phyloP scores from a whole-genome alignment of 2,329 filamentous ascomycete genomes.

The Paraphoma sp. region DNA sequence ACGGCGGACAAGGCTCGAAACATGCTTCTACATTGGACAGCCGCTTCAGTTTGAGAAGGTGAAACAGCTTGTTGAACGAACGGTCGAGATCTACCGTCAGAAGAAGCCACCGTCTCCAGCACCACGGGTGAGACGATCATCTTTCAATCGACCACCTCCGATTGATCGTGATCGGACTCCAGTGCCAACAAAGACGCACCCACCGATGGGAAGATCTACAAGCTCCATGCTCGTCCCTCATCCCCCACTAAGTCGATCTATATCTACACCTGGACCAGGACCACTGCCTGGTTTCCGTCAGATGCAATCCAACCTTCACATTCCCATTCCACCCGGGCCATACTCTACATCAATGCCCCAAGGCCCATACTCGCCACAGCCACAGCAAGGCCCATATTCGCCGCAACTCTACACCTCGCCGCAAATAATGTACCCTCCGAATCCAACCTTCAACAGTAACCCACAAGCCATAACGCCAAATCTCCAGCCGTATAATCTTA shows the following conservation, averaged over 20 bases:
- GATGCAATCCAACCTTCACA: conserved; percentile 15
- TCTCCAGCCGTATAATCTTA: conserved; percentile 3
- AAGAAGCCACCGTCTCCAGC: conserved; percentile 21
- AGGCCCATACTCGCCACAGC: conserved; percentile 8
- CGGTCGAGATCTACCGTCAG: conserved; percentile 45
- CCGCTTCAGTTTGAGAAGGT: conserved; percentile 45
- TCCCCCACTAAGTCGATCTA: conserved; percentile 34
- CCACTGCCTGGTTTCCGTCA: conserved; percentile 19
- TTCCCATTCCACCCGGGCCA: conserved; percentile 16
- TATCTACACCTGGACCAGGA: conserved; percentile 30
- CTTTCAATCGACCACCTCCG: conserved; percentile 28
- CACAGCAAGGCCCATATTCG: conserved; percentile 4
- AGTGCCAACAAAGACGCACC: conserved; percentile 18
- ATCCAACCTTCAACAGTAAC: conserved; percentile 1
- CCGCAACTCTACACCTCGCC: conserved; percentile 7
- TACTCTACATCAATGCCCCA: conserved; percentile 11
- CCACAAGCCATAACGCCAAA: conserved; percentile 5
- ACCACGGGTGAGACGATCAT: conserved; percentile 21
- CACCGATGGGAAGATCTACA: conserved; percentile 27
- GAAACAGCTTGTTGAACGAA: conserved; percentile 46
- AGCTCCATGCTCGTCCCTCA: conserved; percentile 27
- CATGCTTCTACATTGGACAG: conserved; percentile 43
- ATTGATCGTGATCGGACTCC: conserved; percentile 37
- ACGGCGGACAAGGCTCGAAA: conserved; percentile 42
- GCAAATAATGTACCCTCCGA: conserved; percentile 11